A percentile compares a stretch with the other conserved stretches of the same genome.
Conservation (phyloP, 345 rosid genomes). For the Nephelium lappaceum region DNA sequence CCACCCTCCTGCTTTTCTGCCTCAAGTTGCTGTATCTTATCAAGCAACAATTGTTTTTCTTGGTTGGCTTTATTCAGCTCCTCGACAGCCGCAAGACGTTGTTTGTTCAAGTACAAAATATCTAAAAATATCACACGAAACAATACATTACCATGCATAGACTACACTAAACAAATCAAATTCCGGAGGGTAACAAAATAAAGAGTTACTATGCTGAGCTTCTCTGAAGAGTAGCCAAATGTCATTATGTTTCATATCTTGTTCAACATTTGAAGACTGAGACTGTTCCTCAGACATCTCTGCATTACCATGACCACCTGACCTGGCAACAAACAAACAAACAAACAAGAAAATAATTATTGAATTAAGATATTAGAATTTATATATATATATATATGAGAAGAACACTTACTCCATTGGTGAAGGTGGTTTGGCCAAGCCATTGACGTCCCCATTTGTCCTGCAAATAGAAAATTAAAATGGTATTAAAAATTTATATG, state of each 20-base stretch:
- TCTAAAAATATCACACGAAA: constrained; percentile 35
- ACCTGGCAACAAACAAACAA: constrained; percentile 29
- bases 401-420: constrained; percentile 38
- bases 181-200: neutral
- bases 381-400: neutral
- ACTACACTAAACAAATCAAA: neutral
- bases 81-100: constrained; percentile 61
- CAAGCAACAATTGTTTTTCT: constrained; percentile 58
- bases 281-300: constrained; percentile 45
- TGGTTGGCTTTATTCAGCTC: constrained; percentile 52
- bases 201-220: constrained; percentile 68
- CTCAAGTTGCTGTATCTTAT: constrained; percentile 52
- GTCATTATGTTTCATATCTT: constrained; percentile 42
- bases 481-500: too few relatives aligned
- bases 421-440: constrained; percentile 26
- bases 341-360: neutral
- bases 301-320: constrained; percentile 35
- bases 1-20: constrained; percentile 36
- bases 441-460: constrained; percentile 44
- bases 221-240: constrained; percentile 71
- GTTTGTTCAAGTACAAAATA: constrained; percentile 68
- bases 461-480: constrained; percentile 23
- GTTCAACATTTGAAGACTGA: constrained; percentile 35
- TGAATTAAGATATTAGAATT: too few relatives aligned
- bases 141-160: neutral